Base-by-base conservation (phyloP, 129 eudicot species). In the Flaveria ramosissima region DNA sequence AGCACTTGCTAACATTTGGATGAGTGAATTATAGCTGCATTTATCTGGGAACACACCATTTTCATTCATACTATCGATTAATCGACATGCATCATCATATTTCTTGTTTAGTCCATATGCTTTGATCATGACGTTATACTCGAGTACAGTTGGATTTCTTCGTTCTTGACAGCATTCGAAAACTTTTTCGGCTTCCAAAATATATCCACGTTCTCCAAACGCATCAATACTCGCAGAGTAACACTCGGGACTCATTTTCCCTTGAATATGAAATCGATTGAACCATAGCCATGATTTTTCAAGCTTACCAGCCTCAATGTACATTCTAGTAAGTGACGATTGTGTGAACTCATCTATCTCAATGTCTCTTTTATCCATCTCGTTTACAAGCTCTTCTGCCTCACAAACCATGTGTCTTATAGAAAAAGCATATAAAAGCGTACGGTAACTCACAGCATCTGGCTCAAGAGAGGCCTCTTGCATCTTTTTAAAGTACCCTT, bases 151-250 rank as follows among this genome's bases (percentile, higher is more conserved):
- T 14, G 76, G 79, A 50, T 79, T 89, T 77, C 86, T 85, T 56
- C 68, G 79, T 77, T 91, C 81, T 50, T 32, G 83, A 81, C 96
- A 89, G 73, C 87, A 87, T 10, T 46, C 55, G 78, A 87, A 92
- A 53, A 86, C 89, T 73, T 82, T 86, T 80, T 89, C 88, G 1
- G 98, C 96, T 85, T 94, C 92, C 36, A 42, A 45, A 71, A 80
- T 60, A 86, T 83, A 75, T 16, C 97, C 96, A 63, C 84, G 83
- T 73, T 89, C 92, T 15, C 97, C 97, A 76, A 66, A 89, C 4
- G 97, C 97, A 86, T 92, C 97, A 45, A 92, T 86, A 74, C 51
- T 89, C 2, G 98, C 98, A 21, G 97, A 84, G 76, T 91, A 94
- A 77, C 98, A 89, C 70, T 94, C 90, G 3, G 87, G 77, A 70